Conservation (phyloP, 352 stramenopile genomes). For the Stramenopiles sp. region DNA sequence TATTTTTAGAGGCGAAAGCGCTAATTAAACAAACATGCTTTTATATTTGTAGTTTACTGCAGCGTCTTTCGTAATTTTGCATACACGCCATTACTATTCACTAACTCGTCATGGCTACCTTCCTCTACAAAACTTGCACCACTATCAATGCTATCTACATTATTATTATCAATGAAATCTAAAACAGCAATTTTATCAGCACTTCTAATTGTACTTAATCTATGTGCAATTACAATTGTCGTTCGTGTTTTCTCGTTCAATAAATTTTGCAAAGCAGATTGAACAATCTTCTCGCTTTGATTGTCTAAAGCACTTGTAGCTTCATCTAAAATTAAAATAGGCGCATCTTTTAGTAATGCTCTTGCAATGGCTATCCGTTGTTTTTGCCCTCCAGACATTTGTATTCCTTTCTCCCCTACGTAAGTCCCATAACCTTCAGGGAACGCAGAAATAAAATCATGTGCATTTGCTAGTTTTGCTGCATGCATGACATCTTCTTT, state of each 20-base stretch:
- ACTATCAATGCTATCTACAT: slow-evolving; percentile 25
- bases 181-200: slow-evolving; percentile 53
- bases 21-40: no score
- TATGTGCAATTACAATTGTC: slow-evolving; percentile 55
- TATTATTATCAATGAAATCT: slow-evolving; percentile 21
- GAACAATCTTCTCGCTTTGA: slow-evolving; percentile 70
- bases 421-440: slow-evolving; percentile 83
- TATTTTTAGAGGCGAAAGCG: no score
- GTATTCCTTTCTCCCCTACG: slow-evolving; percentile 86
- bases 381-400: slow-evolving; percentile 89
- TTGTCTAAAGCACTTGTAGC: slow-evolving; percentile 80
- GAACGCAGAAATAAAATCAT: slow-evolving; percentile 77
- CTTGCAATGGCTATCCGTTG: slow-evolving; percentile 87
- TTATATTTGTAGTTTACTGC: no score
- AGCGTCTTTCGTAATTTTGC: not conserved
- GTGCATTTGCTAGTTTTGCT: slow-evolving; percentile 31
- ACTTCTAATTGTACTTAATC: slow-evolving; percentile 55
- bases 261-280: slow-evolving; percentile 35
- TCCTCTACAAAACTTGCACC: slow-evolving; percentile 32
- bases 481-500: slow-evolving; percentile 33
- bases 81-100: slow-evolving; percentile 18
- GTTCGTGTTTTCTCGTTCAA: slow-evolving; percentile 19
- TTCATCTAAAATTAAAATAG: slow-evolving; percentile 86
- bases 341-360: slow-evolving; percentile 81
- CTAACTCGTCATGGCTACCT: slow-evolving; percentile 68